Percentiles rank a stretch among this genome's conserved stretches.
These are phyloP conservation scores for Antitrichia curtipendula DNA, from an alignment of 225 moss, liverwort and hornwort species.

Conservation along the genomic window DNA sequence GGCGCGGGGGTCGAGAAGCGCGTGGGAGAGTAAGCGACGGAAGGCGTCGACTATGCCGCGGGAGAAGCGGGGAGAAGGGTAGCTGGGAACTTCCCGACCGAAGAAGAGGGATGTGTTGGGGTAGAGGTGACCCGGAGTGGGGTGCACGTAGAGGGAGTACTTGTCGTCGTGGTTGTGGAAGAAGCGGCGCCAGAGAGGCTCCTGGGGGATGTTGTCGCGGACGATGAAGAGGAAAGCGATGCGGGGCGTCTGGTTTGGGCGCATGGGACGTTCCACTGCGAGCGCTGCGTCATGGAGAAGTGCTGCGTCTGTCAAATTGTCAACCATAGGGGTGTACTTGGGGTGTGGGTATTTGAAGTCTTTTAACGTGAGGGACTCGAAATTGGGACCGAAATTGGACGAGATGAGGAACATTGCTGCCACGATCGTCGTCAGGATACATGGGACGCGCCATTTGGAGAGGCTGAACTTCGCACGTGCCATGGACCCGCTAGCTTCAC, in stretches of 20 bases:
- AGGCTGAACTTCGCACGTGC: background rate
- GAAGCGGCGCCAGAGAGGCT: slow-evolving; percentile 21
- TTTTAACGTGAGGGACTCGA: background rate
- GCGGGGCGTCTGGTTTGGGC: background rate
- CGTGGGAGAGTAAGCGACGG: slow-evolving; percentile 9
- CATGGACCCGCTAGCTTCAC: background rate
- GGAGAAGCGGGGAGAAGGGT: background rate
- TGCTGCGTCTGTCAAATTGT: background rate
- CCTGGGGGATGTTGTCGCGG: slow-evolving; percentile 7
- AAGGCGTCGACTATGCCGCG: slow-evolving; percentile 8
- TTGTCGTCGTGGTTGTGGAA: background rate
- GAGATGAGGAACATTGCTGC: background rate
- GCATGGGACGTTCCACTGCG: background rate
- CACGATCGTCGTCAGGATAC: background rate
- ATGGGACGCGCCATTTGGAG: background rate
- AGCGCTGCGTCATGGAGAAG: background rate
- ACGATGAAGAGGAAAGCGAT: slow-evolving; percentile 33
- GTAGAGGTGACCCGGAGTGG: background rate
- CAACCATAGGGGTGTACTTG: background rate
- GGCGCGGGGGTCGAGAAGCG: background rate
- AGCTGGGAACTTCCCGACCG: background rate
- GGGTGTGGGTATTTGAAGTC: background rate
- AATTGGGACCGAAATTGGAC: background rate
- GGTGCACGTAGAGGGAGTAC: slow-evolving; percentile 25
- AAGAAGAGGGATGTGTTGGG: slow-evolving; percentile 4